Base-by-base conservation (phyloP, 495 filamentous ascomycete species). In the Podospora appendiculata region DNA sequence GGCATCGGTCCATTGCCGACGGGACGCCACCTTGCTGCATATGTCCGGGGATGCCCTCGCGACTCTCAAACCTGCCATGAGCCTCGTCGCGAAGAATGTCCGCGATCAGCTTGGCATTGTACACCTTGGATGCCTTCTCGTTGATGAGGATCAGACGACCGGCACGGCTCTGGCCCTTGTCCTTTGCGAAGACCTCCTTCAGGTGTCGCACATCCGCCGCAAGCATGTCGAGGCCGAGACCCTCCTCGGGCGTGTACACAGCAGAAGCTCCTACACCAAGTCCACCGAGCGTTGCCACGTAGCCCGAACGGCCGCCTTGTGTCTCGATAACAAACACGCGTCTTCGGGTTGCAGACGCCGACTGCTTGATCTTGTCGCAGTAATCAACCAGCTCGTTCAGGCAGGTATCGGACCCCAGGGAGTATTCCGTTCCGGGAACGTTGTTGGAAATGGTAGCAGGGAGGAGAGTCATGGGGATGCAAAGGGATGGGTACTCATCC, bases 381-480 rank as follows among this genome's bases (percentile, higher is more conserved):
- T 96, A 99, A 34, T 85, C 78, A 54, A 96, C 88, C 14, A 99
- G 76, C n/a, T 94, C 89, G 67, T 99, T 99, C 40, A 97, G 75
- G 64, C 94, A 99, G 11, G 94, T 99, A 66, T 99, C 94, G 46
- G 88, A 94, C 14, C 94, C 94, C 43, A 99, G 79, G 0, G 90
- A 95, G 72, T 95, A 99, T 69, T 99, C 94, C 12, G 90, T 96
- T 8, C 94, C 94, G 0, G 93, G 94, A 8, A 99, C 94, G 68
- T 99, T 99, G 76, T 97, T 97, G 59, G 86, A 91, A 64, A 99
- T 90, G 25, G 94, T 99, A n/a, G 94, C 94, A 14, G 94, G 94
- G 12, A 97, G 76, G 19, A 95, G 77, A 18, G 84, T 79, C 81
- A 97, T 90, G 45, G 94, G 94, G 57, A 99, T 97, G 65, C 88